phyloP scores from a whole-genome alignment of 2,329 filamentous ascomycete genomes.

The Colletotrichum somersetense region DNA sequence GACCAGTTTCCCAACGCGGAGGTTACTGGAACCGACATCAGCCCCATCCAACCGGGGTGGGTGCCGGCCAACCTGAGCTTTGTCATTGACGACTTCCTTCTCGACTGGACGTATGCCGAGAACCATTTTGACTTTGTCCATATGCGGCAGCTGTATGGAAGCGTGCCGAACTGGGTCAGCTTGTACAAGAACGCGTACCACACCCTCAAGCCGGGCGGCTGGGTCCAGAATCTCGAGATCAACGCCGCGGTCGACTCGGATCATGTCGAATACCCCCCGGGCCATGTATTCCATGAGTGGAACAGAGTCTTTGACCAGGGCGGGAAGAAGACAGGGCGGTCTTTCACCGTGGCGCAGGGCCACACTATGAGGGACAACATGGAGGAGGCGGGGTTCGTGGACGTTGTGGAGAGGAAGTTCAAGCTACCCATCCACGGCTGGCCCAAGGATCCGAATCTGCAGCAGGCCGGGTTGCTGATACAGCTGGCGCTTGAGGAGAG shows the following conservation, averaged over 20 bases:
- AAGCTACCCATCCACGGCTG: constrained; percentile 43
- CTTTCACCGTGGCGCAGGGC: constrained; percentile 43
- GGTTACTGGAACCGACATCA: constrained; percentile 67
- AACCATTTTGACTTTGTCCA: constrained; percentile 71
- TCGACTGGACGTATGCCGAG: constrained; percentile 58
- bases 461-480: constrained; percentile 42
- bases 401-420: constrained; percentile 40
- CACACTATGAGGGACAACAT: constrained; percentile 44
- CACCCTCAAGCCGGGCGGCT: constrained; percentile 67
- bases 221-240: constrained; percentile 47
- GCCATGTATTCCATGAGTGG: constrained; percentile 48
- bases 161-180: constrained; percentile 66
- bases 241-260: constrained; percentile 45
- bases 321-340: constrained; percentile 45
- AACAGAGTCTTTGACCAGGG: constrained; percentile 45
- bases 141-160: constrained; percentile 66
- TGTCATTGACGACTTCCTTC: constrained; percentile 69
- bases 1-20: constrained; percentile 58
- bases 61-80: constrained; percentile 71
- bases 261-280: constrained; percentile 43
- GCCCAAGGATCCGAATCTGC: constrained; percentile 39
- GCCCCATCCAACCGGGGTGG: constrained; percentile 67
- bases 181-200: constrained; percentile 60
- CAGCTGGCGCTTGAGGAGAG: constrained; percentile 46
- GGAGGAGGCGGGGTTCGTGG: constrained; percentile 46